Base-by-base conservation (phyloP, 225 moss, liverwort and hornwort genomes). In the Pseudoscleropodium purum region DNA sequence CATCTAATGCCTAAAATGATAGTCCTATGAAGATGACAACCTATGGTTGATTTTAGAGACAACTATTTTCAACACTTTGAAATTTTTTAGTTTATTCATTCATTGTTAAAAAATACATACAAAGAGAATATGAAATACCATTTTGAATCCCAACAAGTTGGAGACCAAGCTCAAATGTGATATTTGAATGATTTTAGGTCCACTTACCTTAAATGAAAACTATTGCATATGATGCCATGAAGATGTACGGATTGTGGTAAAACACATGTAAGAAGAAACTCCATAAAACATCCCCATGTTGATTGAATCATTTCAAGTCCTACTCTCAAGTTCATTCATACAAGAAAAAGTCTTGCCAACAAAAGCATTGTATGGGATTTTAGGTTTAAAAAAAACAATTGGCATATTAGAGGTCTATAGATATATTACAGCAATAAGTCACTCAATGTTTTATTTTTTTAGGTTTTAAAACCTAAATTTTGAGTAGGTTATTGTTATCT, bases 101-200 rank as follows among this genome's bases (percentile, higher is more conserved):
- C 19, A 30, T 39, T 61, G 31, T 21, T 13, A 39, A 80, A 56
- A 26, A 39, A 37, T 78, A 6, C 15, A n/a, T 57, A 4, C 6
- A 26, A 10, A n/a, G 4, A 56, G 1, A 56, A 56, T 4, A 25
- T 15, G 0, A 0, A 54, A 52, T 54, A 5, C 3, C 3, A 12
- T 15, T 23, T 5, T 23, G 8, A 37, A 25, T 25, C 1, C 25
- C 24, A 37, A 15, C 0, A 15, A 24, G 24, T 54, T 27, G 9
- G 9, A 78, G 15, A 24, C 25, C 25, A 56, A 24, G 0, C 23
- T 25, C 37, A n/a, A n/a, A 57, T n/a, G 26, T 15, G 37, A 37
- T 20, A 34, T 25, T 56, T 25, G 15, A 10, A 25, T 6, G 6
- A 56, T 25, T 56, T 24, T 9, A 25, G 37, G 8, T 37, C 14